A percentile compares a stretch with the other conserved stretches of the same genome.
These are phyloP conservation scores for Monosporozyma solicola DNA, from an alignment of 805 yeast genomes.

Conservation along the genomic window DNA sequence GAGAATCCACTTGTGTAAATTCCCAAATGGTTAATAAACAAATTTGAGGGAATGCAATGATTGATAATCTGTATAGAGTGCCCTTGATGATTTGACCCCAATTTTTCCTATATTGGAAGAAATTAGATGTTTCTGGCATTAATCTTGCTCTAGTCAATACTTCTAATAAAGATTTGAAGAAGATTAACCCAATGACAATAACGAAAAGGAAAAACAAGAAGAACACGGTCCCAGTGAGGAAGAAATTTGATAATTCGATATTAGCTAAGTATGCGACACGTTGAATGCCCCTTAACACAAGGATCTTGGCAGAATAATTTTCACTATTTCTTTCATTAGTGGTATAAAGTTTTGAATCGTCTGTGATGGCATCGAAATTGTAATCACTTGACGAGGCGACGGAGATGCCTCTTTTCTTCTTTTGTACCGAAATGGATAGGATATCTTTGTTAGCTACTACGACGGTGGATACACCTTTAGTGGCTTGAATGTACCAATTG, in stretches of 20 bases:
- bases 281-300: conserved; percentile 83
- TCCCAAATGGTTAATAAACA: conserved; percentile 83
- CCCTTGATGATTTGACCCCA: conserved; percentile 88
- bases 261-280: conserved; percentile 79
- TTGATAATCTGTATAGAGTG: conserved; percentile 69
- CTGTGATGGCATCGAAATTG: conserved; percentile 42
- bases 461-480: conserved; percentile 83
- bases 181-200: conserved; percentile 44
- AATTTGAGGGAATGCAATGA: conserved; percentile 83
- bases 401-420: conserved; percentile 31
- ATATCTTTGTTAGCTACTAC: conserved; percentile 53
- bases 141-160: conserved; percentile 47
- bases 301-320: conserved; percentile 52
- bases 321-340: conserved; percentile 56
- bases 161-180: conserved; percentile 65
- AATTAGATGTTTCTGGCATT: conserved; percentile 50
- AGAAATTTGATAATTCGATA: conserved; percentile 79
- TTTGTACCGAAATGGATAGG: conserved; percentile 81
- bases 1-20: conserved; percentile 72
- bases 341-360: conserved; percentile 49
- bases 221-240: conserved; percentile 79
- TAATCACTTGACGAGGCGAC: conserved; percentile 29
- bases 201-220: conserved; percentile 68
- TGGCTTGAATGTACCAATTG: conserved; percentile 90
- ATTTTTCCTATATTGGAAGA: conserved; percentile 66